Evolutionary conservation across 2,329 filamentous ascomycete species (phyloP), one percentile per base, ranked within the genome.

Genomic region (Aschersonia sp.): DNA sequence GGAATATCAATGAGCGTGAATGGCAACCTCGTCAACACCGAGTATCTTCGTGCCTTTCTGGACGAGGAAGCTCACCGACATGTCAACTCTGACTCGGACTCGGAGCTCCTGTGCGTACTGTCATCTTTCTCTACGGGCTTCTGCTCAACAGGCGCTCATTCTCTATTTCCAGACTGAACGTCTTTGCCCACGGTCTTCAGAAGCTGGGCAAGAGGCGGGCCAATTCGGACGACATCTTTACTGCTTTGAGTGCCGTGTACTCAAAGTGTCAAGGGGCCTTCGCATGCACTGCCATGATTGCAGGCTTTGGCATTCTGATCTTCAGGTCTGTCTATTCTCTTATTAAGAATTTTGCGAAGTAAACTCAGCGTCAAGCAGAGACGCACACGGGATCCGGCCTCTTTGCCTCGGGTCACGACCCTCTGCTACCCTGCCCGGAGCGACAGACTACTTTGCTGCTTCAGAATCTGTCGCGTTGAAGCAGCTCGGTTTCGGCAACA

Each of bases 71-170:
- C 85, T 6, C 86, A 86, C 60, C 77, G 87, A 55, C 87, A 94
- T 63, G 85, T 92, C 70, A 95, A 94, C 66, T 89, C 87, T 31
- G 87, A 94, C 58, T 88, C 83, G 49, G 87, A 94, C 67, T 87
- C 82, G 55, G 88, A 94, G 43, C 57, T 61, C 30, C 45, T 60
- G 49, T 51, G 22, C 12, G 49, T 49, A 29, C 14, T 37, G 35
- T 32, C 40, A 5, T n/a, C 14, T 43, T 30, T n/a, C 22, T 31
- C 29, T 10, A 9, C 2, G 10, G 5, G 14, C 11, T 9, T 9
- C 22, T 9, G 30, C 11, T 9, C 10, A 11, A 22, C 33, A 33
- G 6, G 12, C 6, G 8, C 37, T 46, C 14, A 47, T 6, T 32
- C 63, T 61, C 1, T 14, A 9, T 31, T 11, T 48, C 22, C 33